Conservation (phyloP, 305 asterid species). For the Ilex paraguariensis region DNA sequence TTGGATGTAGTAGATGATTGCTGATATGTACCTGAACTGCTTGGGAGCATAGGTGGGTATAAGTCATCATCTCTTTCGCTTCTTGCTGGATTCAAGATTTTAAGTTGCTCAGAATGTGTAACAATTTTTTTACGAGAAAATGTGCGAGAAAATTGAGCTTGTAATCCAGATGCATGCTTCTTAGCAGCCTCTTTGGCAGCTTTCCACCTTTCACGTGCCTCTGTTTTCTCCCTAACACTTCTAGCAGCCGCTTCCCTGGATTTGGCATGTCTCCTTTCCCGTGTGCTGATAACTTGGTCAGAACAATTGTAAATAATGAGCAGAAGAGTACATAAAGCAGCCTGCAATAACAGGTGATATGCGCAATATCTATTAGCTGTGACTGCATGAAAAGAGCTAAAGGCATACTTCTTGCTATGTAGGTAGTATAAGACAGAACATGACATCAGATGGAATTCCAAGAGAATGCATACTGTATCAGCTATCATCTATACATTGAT, state of each 20-base stretch:
- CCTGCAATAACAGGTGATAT: constrained; percentile 37
- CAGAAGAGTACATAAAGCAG: constrained; percentile 68
- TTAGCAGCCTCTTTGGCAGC: constrained; percentile 83
- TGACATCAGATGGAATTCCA: neutral
- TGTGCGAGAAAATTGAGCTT: constrained; percentile 57
- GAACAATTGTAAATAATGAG: constrained; percentile 80
- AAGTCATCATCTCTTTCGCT: constrained; percentile 27
- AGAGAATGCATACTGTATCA: neutral
- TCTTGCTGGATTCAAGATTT: constrained; percentile 32
- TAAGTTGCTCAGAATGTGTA: constrained; percentile 32
- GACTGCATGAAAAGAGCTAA: neutral
- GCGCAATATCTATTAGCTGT: constrained; percentile 1
- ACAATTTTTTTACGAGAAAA: constrained; percentile 45
- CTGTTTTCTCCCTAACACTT: constrained; percentile 64
- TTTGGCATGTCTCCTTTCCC: constrained; percentile 80
- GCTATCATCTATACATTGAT: neutral
- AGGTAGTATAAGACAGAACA: neutral
- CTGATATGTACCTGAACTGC: constrained; percentile 23
- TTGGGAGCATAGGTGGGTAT: constrained; percentile 19
- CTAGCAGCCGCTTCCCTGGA: constrained; percentile 90
- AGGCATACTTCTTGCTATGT: neutral
- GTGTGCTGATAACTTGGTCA: constrained; percentile 70
- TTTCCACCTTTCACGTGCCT: constrained; percentile 85
- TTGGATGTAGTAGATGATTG: constrained; percentile 23
- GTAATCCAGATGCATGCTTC: constrained; percentile 61